phyloP scores from a whole-genome alignment of 108 stramenopile species.

The Fragilariopsis cylindrus region DNA sequence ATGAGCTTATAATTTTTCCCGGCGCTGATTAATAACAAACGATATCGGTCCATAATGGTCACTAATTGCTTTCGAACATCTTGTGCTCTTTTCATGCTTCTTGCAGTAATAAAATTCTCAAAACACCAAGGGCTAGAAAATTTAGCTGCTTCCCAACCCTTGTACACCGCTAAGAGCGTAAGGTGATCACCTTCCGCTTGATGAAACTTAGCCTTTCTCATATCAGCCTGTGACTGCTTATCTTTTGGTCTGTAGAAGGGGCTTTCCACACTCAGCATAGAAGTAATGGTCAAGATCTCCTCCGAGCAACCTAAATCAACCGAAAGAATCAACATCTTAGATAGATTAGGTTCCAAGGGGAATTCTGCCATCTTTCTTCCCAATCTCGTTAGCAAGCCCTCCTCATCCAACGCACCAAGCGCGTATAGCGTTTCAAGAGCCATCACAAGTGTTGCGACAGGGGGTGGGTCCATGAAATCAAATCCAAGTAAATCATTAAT shows the following conservation, averaged over 20 bases:
- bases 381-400: slow-evolving; percentile 91
- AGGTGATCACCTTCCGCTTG: slow-evolving; percentile 99
- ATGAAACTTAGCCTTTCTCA: slow-evolving; percentile 99
- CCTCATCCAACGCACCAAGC: slow-evolving; percentile 97
- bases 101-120: slow-evolving; percentile 97
- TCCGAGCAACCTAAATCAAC: slow-evolving; percentile 98
- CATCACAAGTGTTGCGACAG: slow-evolving; percentile 93
- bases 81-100: slow-evolving; percentile 97
- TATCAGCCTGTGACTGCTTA: slow-evolving; percentile 98
- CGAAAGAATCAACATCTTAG: slow-evolving; percentile 92
- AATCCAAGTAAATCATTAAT: slow-evolving; percentile 97
- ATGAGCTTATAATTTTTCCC: slow-evolving; percentile 98
- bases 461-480: slow-evolving; percentile 99
- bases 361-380: slow-evolving; percentile 99
- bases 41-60: slow-evolving; percentile 98
- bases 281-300: slow-evolving; percentile 96
- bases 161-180: slow-evolving; percentile 95
- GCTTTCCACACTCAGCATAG: slow-evolving; percentile 96
- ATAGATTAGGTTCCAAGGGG: slow-evolving; percentile 94
- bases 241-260: slow-evolving; percentile 98
- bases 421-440: slow-evolving; percentile 96
- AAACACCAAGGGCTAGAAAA: slow-evolving; percentile 98
- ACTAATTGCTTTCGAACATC: slow-evolving; percentile 99
- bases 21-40: slow-evolving; percentile 90
- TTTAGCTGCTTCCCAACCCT: slow-evolving; percentile 93